A percentile compares a stretch with the other conserved stretches of the same genome.
phyloP scores from a whole-genome alignment of 257 asterid genomes.

The Gardenia jasminoides region DNA sequence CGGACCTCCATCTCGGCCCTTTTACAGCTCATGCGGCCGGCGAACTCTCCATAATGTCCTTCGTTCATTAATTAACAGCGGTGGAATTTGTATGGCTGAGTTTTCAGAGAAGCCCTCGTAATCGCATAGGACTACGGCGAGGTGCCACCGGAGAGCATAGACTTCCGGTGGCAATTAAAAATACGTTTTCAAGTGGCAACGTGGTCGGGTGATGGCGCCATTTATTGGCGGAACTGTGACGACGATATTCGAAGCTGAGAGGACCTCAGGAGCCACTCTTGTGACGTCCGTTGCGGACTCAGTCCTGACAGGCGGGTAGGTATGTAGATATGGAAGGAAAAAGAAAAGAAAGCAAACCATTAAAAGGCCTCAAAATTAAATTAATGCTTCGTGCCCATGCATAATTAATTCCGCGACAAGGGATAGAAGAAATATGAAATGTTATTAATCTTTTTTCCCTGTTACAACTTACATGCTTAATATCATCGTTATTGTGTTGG shows the following conservation, averaged over 20 bases:
- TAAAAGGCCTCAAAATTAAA: too few relatives aligned
- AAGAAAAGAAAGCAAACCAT: too few relatives aligned
- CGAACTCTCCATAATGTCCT: slow-evolving; percentile 51
- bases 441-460: too few relatives aligned
- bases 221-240: slow-evolving; percentile 71
- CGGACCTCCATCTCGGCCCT: slow-evolving; percentile 61
- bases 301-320: slow-evolving; percentile 59
- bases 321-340: too few relatives aligned
- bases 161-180: slow-evolving; percentile 68
- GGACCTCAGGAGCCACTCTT: slow-evolving; percentile 58
- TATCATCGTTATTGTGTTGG: too few relatives aligned
- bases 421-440: too few relatives aligned
- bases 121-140: slow-evolving; percentile 78
- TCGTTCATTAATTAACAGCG: slow-evolving; percentile 48
- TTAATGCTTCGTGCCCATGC: too few relatives aligned
- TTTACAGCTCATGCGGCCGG: slow-evolving; percentile 6
- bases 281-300: slow-evolving; percentile 52
- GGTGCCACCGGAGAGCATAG: slow-evolving; percentile 74
- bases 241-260: slow-evolving; percentile 68
- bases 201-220: slow-evolving; percentile 66
- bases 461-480: too few relatives aligned
- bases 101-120: slow-evolving; percentile 55
- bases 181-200: slow-evolving; percentile 59
- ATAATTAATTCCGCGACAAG: too few relatives aligned
- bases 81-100: slow-evolving; percentile 86